phyloP scores from a whole-genome alignment of 768 basidiomycete genomes.

The Lenzites betulinus region DNA sequence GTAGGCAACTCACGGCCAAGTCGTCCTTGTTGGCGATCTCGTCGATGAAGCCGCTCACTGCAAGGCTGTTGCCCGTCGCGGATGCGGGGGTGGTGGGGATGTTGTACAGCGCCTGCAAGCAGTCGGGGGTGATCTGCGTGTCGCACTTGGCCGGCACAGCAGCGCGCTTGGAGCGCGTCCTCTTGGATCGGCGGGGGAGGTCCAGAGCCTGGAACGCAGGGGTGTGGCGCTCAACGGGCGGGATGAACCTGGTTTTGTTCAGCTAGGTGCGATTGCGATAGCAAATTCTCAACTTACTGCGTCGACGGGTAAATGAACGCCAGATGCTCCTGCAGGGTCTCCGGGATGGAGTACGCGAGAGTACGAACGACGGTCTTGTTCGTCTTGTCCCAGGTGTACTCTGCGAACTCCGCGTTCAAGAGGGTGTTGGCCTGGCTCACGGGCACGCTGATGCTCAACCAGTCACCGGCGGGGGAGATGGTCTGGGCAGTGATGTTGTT shows the following conservation, averaged over 20 bases:
- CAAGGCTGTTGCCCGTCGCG: constrained; percentile 20
- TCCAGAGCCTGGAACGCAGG: constrained; percentile 5
- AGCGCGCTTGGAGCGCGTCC: constrained; percentile 21
- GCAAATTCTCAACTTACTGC: constrained; percentile 17
- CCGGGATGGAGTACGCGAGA: constrained; percentile 39
- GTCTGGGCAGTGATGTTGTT: constrained; percentile 27
- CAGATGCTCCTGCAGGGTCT: constrained; percentile 32
- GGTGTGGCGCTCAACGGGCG: background rate
- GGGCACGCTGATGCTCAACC: constrained; percentile 27
- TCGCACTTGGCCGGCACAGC: constrained; percentile 43
- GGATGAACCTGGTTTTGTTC: constrained; percentile 6
- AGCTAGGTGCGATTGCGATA: background rate
- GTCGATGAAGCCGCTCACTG: constrained; percentile 26
- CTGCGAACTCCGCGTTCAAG: constrained; percentile 24
- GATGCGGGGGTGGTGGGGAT: constrained; percentile 25
- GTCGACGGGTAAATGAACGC: constrained; percentile 33
- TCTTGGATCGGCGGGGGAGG: constrained; percentile 30
- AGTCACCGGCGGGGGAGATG: constrained; percentile 32
- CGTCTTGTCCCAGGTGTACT: constrained; percentile 34
- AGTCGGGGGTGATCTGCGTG: constrained; percentile 27
- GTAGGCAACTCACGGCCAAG: constrained; percentile 14
- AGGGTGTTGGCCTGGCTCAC: constrained; percentile 32
- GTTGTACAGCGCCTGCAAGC: constrained; percentile 28
- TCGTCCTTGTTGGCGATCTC: constrained; percentile 27
- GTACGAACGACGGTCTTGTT: constrained; percentile 36